Percentiles rank a stretch among this genome's conserved stretches.
Evolutionary conservation across 305 asterid genomes (phyloP).

Genomic region (Withania somnifera): DNA sequence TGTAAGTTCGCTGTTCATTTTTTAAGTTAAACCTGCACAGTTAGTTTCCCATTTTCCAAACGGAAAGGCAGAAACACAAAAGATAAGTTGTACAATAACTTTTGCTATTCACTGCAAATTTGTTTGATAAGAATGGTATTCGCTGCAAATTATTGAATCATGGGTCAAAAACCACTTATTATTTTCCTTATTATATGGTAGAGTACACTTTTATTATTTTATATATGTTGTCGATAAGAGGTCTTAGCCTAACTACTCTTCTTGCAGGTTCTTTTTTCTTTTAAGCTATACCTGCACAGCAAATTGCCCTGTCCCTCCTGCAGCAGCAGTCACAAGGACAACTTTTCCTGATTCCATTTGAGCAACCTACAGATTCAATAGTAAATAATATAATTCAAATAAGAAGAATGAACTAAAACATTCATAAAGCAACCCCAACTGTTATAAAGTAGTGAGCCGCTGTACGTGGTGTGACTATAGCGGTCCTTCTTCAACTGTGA

Average conservation of each 20-base stretch:
- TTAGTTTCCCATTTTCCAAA: not conserved
- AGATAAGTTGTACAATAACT: not conserved
- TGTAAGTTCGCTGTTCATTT: not conserved
- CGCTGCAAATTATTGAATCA: not conserved
- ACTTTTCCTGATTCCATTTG: slow-evolving; percentile 77
- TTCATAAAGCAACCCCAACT: not conserved
- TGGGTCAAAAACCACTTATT: not conserved
- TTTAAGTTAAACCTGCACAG: not conserved
- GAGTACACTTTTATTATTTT: not conserved
- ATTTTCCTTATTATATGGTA: not conserved
- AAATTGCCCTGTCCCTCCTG: slow-evolving; percentile 99
- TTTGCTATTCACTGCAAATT: not conserved
- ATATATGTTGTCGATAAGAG: not conserved
- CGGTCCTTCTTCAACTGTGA: not conserved
- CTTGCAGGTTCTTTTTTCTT: not conserved
- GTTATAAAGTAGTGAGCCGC: not conserved
- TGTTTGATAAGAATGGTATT: not conserved
- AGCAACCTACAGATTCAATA: slow-evolving; percentile 52
- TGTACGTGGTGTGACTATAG: not conserved
- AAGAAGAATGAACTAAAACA: not conserved
- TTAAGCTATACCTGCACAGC: slow-evolving; percentile 77
- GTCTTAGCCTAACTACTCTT: not conserved
- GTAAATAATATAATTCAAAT: slow-evolving; percentile 11
- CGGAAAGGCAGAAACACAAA: not conserved
- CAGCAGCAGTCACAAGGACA: slow-evolving; percentile 97